Conservation (phyloP, 768 basidiomycete species). For the Xerocomellus dryophilus region DNA sequence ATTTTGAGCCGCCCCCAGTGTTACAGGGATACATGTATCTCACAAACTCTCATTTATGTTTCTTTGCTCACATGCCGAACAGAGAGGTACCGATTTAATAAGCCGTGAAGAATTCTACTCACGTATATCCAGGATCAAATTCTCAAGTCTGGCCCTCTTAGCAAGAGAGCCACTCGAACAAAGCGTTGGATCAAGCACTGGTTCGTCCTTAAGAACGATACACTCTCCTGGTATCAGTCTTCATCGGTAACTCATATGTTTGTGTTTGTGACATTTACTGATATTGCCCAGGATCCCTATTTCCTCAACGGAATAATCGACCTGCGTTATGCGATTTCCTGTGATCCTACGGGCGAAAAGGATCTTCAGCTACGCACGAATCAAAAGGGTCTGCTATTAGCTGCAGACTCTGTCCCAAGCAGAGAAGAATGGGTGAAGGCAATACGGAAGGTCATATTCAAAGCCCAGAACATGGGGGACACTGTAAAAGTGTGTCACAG, state of each 20-base stretch:
- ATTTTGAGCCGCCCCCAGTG: constrained; percentile 44
- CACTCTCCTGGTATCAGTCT: constrained; percentile 94
- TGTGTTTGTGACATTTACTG: constrained; percentile 6
- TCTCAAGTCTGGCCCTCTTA: constrained; percentile 86
- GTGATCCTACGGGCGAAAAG: constrained; percentile 74
- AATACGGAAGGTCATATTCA: constrained; percentile 90
- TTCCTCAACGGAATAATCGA: constrained; percentile 97
- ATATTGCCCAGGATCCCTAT: constrained; percentile 76
- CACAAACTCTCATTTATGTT: constrained; percentile 90
- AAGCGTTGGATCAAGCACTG: constrained; percentile 94
- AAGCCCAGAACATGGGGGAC: constrained; percentile 94
- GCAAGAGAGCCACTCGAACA: constrained; percentile 83
- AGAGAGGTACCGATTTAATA: constrained; percentile 59
- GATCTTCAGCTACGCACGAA: constrained; percentile 83
- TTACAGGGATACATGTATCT: constrained; percentile 98
- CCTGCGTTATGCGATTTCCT: constrained; percentile 87
- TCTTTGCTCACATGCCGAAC: constrained; percentile 92
- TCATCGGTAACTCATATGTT: constrained; percentile 61
- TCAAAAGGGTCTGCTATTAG: constrained; percentile 67
- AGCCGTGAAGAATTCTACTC: constrained; percentile 1
- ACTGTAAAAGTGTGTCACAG: constrained; percentile 71
- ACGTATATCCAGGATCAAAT: constrained; percentile 68
- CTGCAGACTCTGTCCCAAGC: constrained; percentile 77
- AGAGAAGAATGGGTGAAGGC: constrained; percentile 96
- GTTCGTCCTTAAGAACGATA: constrained; percentile 95